Percentiles rank a stretch among this genome's conserved stretches.
Conservation (phyloP, 257 asterid species). For the Solanum medicagineum region DNA sequence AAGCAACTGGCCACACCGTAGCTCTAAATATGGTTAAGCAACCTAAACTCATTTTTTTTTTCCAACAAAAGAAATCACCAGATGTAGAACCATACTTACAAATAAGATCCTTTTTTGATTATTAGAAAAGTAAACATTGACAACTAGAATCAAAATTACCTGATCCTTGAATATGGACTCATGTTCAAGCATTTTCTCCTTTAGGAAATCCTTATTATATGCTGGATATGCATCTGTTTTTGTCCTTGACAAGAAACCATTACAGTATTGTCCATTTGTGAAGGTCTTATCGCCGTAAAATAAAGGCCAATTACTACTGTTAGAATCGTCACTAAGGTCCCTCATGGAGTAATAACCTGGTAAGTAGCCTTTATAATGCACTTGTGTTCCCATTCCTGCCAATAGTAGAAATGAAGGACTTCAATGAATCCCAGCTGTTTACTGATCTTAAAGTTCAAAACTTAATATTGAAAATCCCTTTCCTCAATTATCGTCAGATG, state of each 20-base stretch:
- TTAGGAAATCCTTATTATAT: constrained; percentile 58
- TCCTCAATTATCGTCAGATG: not conserved
- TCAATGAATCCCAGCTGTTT: not conserved
- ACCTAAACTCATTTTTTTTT: not conserved
- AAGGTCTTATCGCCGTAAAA: constrained; percentile 49
- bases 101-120: not conserved
- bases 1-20: not conserved
- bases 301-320: constrained; percentile 73
- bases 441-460: not conserved
- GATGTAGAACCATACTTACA: not conserved
- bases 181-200: constrained; percentile 89
- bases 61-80: not conserved
- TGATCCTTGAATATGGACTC: constrained; percentile 76
- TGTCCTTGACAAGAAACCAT: constrained; percentile 41
- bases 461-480: not conserved
- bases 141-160: constrained; percentile 23
- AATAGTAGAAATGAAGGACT: not conserved
- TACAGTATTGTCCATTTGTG: constrained; percentile 47
- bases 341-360: constrained; percentile 69
- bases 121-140: not conserved
- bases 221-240: constrained; percentile 39
- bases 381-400: constrained; percentile 89
- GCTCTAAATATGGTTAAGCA: not conserved
- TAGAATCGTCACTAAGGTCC: constrained; percentile 84
- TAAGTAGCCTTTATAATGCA: constrained; percentile 61